Evolutionary conservation across 2,329 filamentous ascomycete species (phyloP), one percentile per base, ranked within the genome.

Genomic region (Pezizomycotina sp.): DNA sequence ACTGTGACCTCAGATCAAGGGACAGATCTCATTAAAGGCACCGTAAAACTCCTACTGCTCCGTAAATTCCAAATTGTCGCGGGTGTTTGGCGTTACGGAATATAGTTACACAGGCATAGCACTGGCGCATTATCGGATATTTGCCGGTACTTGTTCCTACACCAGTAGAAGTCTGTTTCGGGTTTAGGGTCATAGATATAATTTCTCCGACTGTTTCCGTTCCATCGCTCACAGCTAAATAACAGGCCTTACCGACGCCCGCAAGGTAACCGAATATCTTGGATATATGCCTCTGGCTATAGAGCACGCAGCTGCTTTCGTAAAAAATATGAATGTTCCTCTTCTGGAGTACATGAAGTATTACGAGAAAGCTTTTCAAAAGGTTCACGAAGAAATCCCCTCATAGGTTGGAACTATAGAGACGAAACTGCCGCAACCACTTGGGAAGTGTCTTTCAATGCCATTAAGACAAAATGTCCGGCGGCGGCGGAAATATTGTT

Each of bases 371-470:
- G 33, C 36, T n/a, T 42, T 38, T n/a, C 32, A 33, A 27, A 23
- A 23, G 6, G 24, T 34, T 7, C 31, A 39, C 6, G 38, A 34
- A 6, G 19, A 19, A 18, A 39, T 15, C n/a, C 32, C 37, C 6
- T 12, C n/a, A 22, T 26, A 18, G 24, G 28, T 6, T 44, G 42
- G 37, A 5, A 36, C 2, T 25, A 43, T 15, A 28, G 29, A 4
- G 12, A 32, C 16, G 33, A 34, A 26, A 48, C 39, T 25, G 37
- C 27, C 27, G 26, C 12, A 12, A 46, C 31, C 24, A 43, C 16
- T 6, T 50, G 29, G 43, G 43, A 34, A 38, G 42, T 34, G 9
- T 50, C 47, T 18, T 37, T 48, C 7, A 33, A 36, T 7, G 37
- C 38, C 6, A 46, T 48, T 25, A n/a, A 46, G 15, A n/a, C 29